Percentiles rank a stretch among this genome's conserved stretches.
phyloP scores from a whole-genome alignment of 148 eudicot species.

The Fagopyrum esculentum region DNA sequence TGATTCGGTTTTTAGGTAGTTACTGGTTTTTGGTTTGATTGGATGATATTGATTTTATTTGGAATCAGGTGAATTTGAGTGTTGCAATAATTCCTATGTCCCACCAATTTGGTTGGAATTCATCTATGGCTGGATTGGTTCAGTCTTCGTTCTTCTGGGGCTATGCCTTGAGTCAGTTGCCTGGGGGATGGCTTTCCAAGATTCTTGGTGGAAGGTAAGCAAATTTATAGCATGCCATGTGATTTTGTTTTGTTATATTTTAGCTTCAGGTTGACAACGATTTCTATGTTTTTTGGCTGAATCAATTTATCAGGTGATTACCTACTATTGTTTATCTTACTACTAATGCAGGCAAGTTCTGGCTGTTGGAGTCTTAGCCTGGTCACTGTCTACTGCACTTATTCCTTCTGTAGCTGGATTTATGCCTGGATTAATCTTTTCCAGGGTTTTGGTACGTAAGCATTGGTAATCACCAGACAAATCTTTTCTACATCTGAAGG shows the following conservation, averaged over 20 bases:
- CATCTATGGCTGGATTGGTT: conserved; percentile 89
- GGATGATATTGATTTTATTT: conserved; percentile 10
- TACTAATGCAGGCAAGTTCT: conserved; percentile 69
- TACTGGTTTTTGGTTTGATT: not conserved
- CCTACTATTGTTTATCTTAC: not conserved
- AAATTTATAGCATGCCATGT: conserved; percentile 2
- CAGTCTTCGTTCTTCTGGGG: conserved; percentile 99
- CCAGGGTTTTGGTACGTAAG: conserved; percentile 73
- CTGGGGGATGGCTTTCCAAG: conserved; percentile 97
- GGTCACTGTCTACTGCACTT: conserved; percentile 94
- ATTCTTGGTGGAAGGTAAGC: conserved; percentile 95
- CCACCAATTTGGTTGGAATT: conserved; percentile 94
- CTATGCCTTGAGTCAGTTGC: conserved; percentile 92
- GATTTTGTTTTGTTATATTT: not conserved
- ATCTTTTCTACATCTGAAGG: not conserved
- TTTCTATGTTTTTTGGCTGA: not conserved
- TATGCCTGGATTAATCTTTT: conserved; percentile 82
- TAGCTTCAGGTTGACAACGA: not conserved
- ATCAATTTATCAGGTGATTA: not conserved
- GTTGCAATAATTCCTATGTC: conserved; percentile 98
- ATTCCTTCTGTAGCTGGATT: conserved; percentile 86
- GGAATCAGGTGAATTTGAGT: conserved; percentile 84
- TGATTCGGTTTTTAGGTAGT: not conserved
- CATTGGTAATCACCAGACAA: not conserved
- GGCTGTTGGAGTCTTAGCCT: conserved; percentile 72